Conservation (phyloP, 208 protist species). For the Trypanosoma rangeli region DNA sequence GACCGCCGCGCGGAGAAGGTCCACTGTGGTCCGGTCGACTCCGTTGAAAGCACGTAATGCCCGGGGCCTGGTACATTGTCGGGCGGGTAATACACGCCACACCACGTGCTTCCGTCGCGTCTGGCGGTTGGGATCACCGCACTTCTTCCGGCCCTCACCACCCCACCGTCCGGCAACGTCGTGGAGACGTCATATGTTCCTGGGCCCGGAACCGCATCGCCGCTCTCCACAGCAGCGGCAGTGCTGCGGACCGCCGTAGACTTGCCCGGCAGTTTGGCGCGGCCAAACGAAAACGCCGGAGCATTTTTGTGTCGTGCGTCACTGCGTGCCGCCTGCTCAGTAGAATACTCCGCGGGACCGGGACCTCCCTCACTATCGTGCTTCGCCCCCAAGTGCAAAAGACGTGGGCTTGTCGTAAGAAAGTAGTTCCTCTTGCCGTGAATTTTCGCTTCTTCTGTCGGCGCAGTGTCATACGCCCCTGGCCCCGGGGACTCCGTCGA, state of each 20-base stretch:
- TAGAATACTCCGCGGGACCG: conserved; percentile 26
- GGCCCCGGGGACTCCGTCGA: conserved; percentile 24
- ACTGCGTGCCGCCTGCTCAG: background rate
- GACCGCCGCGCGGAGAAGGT: conserved; percentile 13
- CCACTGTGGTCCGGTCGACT: conserved; percentile 31
- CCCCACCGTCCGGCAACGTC: conserved; percentile 3
- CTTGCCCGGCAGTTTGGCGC: conserved; percentile 8
- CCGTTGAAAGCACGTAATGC: conserved; percentile 32
- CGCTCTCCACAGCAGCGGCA: conserved; percentile 13
- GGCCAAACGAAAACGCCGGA: conserved; percentile 28
- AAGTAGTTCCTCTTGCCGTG: conserved; percentile 14
- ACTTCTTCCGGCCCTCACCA: conserved; percentile 8
- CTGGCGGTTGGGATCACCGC: conserved; percentile 19
- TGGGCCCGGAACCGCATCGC: conserved; percentile 25
- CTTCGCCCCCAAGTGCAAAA: conserved; percentile 5
- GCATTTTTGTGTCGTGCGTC: conserved; percentile 30
- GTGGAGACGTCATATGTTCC: conserved; percentile 12
- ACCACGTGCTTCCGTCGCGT: conserved; percentile 19
- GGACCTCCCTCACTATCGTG: conserved; percentile 1
- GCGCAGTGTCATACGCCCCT: conserved; percentile 23
- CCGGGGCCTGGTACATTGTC: conserved; percentile 37
- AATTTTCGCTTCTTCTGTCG: background rate
- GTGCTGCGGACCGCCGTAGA: background rate
- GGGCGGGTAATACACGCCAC: conserved; percentile 23
- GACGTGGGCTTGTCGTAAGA: conserved; percentile 17